Conservation (phyloP, 805 yeast genomes). For the Pichia insulana region DNA sequence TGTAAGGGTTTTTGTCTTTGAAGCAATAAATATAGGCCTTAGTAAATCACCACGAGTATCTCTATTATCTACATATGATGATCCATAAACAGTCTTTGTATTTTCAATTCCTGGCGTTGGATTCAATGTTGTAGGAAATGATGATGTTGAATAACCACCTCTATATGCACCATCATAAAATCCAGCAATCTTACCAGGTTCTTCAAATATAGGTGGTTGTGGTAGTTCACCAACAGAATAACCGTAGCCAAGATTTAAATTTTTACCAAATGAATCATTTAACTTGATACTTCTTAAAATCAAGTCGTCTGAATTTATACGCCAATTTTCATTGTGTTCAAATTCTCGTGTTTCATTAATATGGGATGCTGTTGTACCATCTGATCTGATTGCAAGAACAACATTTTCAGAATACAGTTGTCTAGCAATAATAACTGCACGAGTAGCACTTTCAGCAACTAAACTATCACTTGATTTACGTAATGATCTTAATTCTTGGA, state of each 20-base stretch:
- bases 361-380: slow-evolving; percentile 60
- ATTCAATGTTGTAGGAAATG: slow-evolving; percentile 2
- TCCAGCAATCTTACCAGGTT: slow-evolving; percentile 9
- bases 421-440: slow-evolving; percentile 67
- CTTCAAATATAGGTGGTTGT: slow-evolving; percentile 7
- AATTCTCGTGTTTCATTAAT: slow-evolving; percentile 67
- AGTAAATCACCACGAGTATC: slow-evolving; percentile 10
- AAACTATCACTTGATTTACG: slow-evolving; percentile 64
- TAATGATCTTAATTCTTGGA: slow-evolving; percentile 66
- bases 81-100: not conserved
- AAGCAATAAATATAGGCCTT: slow-evolving; percentile 6
- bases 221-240: slow-evolving; percentile 13
- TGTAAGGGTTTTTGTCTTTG: slow-evolving; percentile 17
- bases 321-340: slow-evolving; percentile 66
- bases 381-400: slow-evolving; percentile 54
- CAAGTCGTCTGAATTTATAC: slow-evolving; percentile 63
- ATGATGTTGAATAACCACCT: slow-evolving; percentile 7
- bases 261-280: slow-evolving; percentile 25
- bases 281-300: slow-evolving; percentile 42
- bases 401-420: slow-evolving; percentile 51
- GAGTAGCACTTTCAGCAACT: slow-evolving; percentile 70
- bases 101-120: not conserved
- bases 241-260: slow-evolving; percentile 21
- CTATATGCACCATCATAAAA: slow-evolving; percentile 11
- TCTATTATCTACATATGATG: not conserved